phyloP scores from a whole-genome alignment of 139 green algal genomes.

The Coelastrella sp. region DNA sequence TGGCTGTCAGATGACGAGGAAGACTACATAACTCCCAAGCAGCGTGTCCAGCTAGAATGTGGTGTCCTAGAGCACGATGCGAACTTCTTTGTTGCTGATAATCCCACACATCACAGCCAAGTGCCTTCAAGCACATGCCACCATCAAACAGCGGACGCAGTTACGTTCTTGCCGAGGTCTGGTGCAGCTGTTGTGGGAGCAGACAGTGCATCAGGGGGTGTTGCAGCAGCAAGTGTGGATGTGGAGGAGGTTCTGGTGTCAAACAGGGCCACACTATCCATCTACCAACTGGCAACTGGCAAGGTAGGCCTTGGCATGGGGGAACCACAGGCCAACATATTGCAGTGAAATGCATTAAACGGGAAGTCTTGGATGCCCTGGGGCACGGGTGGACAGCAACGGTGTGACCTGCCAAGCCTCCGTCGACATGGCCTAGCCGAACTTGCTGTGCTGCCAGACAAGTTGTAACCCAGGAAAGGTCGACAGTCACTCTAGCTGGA shows the following conservation, averaged over 20 bases:
- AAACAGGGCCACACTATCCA: background rate
- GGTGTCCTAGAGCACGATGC: constrained; percentile 31
- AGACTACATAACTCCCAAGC: background rate
- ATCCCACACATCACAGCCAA: background rate
- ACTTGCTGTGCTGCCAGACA: too few relatives aligned
- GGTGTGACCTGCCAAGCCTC: too few relatives aligned
- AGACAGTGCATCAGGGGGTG: background rate
- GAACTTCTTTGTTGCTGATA: background rate
- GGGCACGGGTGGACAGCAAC: too few relatives aligned
- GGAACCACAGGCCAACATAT: background rate
- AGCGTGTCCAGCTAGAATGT: constrained; percentile 28
- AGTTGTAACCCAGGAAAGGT: too few relatives aligned
- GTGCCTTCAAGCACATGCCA: background rate
- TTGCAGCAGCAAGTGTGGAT: background rate
- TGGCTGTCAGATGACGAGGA: constrained; percentile 23
- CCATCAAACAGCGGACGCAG: constrained; percentile 37
- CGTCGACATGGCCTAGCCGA: too few relatives aligned
- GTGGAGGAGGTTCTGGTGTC: constrained; percentile 35
- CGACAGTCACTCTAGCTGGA: too few relatives aligned
- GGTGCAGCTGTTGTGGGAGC: background rate
- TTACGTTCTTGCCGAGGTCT: constrained; percentile 16
- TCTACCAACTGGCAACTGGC: background rate
- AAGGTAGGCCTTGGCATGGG: background rate
- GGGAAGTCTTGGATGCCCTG: too few relatives aligned
- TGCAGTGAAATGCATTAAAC: too few relatives aligned